Conservation (phyloP, 495 filamentous ascomycete genomes). For the Hypomontagnella monticulosa region DNA sequence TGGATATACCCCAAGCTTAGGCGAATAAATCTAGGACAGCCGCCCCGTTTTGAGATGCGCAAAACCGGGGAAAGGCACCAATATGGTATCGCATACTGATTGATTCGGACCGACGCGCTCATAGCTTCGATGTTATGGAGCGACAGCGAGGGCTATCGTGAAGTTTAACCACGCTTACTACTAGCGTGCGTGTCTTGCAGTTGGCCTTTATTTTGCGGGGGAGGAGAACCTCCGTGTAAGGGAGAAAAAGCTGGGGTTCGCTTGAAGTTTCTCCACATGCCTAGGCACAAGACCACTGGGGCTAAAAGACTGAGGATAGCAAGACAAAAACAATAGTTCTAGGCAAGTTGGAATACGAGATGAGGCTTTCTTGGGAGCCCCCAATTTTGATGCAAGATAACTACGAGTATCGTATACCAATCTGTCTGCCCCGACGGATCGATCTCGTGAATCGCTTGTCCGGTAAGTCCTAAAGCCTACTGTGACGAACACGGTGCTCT, state of each 20-base stretch:
- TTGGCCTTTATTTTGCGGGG: constrained; percentile 33
- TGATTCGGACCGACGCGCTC: constrained; percentile 35
- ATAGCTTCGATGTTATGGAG: constrained; percentile 20
- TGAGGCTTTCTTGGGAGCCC: neutral
- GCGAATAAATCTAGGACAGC: constrained; percentile 17
- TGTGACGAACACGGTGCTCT: constrained; percentile 14
- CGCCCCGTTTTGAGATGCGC: constrained; percentile 29
- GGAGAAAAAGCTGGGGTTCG: constrained; percentile 36
- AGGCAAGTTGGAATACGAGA: neutral
- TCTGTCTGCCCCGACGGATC: constrained; percentile 2
- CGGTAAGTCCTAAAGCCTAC: neutral
- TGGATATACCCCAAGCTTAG: constrained; percentile 21
- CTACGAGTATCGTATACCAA: neutral
- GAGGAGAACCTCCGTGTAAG: constrained; percentile 6
- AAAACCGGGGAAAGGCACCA: constrained; percentile 36
- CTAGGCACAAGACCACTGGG: neutral
- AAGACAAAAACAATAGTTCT: neutral
- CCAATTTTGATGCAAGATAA: neutral
- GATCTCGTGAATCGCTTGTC: constrained; percentile 6
- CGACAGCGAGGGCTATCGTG: constrained; percentile 13
- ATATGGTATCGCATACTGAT: constrained; percentile 31
- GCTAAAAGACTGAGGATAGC: neutral
- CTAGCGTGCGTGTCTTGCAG: constrained; percentile 17
- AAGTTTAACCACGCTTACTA: constrained; percentile 23
- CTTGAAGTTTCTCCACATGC: constrained; percentile 32